phyloP scores from a whole-genome alignment of 176 grass and related monocot genomes.

The Chloris gayana region DNA sequence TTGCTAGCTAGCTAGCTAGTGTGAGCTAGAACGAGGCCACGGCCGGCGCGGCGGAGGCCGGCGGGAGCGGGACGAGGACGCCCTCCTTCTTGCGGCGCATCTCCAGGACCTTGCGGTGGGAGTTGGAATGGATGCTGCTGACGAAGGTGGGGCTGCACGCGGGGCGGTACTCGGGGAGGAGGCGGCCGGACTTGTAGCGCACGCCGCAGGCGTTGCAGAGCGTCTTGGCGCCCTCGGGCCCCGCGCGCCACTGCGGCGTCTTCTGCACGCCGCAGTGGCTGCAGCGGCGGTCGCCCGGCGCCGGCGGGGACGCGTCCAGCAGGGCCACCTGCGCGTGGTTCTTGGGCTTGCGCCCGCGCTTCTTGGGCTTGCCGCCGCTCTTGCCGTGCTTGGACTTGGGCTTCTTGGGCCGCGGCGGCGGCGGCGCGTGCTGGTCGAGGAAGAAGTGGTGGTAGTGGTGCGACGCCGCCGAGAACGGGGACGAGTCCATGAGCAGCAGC shows the following conservation, averaged over 20 bases:
- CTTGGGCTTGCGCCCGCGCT: constrained; percentile 90
- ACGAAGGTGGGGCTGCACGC: constrained; percentile 91
- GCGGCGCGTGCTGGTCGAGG: neutral
- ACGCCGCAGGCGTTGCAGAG: constrained; percentile 97
- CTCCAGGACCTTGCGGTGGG: constrained; percentile 90
- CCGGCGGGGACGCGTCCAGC: neutral
- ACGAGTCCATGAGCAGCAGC: constrained; percentile 38
- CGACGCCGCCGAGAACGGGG: neutral
- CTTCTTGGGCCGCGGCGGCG: constrained; percentile 20
- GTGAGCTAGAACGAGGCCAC: constrained; percentile 65
- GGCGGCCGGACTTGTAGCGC: constrained; percentile 83
- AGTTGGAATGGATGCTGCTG: constrained; percentile 81
- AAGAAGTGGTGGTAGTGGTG: neutral
- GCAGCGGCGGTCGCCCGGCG: constrained; percentile 64
- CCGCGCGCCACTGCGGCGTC: constrained; percentile 92
- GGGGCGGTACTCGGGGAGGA: constrained; percentile 89
- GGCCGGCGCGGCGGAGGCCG: constrained; percentile 24
- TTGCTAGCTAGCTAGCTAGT: constrained; percentile 42
- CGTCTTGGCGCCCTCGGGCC: constrained; percentile 87
- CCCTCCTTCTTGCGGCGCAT: constrained; percentile 84
- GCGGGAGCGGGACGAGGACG: neutral
- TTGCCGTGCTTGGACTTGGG: constrained; percentile 51
- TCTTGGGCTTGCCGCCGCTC: constrained; percentile 56
- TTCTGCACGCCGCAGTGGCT: constrained; percentile 93
- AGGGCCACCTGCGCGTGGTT: constrained; percentile 26